phyloP scores from a whole-genome alignment of 441 rosid species.

The Adansonia gregorii region DNA sequence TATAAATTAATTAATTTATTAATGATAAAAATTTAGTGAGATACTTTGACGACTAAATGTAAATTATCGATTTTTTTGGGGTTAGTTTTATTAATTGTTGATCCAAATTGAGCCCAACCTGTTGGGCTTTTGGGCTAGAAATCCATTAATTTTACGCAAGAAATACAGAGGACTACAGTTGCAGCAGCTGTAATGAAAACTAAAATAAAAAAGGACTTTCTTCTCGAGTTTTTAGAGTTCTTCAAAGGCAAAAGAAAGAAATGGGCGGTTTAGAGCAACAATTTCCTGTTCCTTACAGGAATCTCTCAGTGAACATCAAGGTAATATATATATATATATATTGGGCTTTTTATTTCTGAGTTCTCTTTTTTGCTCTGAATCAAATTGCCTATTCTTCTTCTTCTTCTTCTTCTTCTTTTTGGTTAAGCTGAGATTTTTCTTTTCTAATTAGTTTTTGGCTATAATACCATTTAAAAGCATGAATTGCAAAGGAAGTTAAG shows the following conservation, averaged over 20 bases:
- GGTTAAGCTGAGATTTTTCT: background rate
- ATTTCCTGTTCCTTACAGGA: conserved; percentile 59
- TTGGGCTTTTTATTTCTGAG: background rate
- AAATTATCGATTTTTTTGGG: too few relatives aligned
- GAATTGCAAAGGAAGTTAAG: background rate
- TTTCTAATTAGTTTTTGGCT: background rate
- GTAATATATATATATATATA: conserved; percentile 30
- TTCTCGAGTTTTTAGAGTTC: background rate
- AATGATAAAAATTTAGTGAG: too few relatives aligned
- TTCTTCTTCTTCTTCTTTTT: too few relatives aligned
- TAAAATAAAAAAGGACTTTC: too few relatives aligned
- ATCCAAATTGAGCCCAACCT: background rate
- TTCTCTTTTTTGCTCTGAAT: background rate
- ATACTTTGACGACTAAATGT: too few relatives aligned
- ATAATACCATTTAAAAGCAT: background rate
- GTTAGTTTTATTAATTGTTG: background rate
- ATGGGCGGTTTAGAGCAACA: conserved; percentile 45
- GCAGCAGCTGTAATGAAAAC: background rate
- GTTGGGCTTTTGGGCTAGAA: background rate
- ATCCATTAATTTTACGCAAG: background rate
- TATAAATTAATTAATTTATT: too few relatives aligned
- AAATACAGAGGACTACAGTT: background rate
- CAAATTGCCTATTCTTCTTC: background rate
- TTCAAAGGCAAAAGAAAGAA: background rate
- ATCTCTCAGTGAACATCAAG: conserved; percentile 49